A percentile compares a stretch with the other conserved stretches of the same genome.
Conservation (phyloP, 305 asterid species). For the Solanum chacoense region DNA sequence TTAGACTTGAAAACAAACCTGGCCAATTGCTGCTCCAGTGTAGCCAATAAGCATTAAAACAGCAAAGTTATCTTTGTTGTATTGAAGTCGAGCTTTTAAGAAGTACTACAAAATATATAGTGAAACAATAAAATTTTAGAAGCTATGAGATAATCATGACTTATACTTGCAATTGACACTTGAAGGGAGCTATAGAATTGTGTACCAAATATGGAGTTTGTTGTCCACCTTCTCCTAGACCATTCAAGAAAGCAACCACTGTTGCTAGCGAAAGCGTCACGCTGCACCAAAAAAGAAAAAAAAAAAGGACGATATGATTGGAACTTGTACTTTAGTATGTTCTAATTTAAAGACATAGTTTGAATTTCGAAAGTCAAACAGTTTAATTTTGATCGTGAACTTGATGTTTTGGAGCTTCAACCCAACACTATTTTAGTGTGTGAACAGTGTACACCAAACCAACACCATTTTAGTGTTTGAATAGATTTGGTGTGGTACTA, state of each 20-base stretch:
- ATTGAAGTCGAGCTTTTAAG: conserved; percentile 5
- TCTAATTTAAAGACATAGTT: neutral
- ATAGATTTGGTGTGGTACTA: neutral
- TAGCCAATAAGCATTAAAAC: conserved; percentile 8
- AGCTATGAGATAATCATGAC: neutral
- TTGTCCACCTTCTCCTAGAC: conserved; percentile 8
- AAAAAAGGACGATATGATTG: neutral
- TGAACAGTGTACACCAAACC: neutral
- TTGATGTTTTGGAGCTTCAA: neutral
- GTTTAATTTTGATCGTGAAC: neutral
- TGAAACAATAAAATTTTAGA: neutral
- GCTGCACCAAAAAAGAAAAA: neutral
- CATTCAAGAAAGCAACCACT: conserved; percentile 2
- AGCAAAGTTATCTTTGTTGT: conserved; percentile 10
- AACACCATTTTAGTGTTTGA: no score
- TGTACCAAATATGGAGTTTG: conserved; percentile 10
- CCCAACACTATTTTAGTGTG: neutral
- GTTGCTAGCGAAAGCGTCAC: conserved; percentile 1
- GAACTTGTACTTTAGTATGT: neutral
- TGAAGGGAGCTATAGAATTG: neutral
- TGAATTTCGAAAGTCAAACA: neutral
- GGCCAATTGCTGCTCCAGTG: neutral
- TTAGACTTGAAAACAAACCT: neutral
- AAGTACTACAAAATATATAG: conserved; percentile 2
- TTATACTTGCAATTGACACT: neutral